phyloP scores from a whole-genome alignment of 1,284 basidiomycete genomes.

The Leccinum subspadiceum region DNA sequence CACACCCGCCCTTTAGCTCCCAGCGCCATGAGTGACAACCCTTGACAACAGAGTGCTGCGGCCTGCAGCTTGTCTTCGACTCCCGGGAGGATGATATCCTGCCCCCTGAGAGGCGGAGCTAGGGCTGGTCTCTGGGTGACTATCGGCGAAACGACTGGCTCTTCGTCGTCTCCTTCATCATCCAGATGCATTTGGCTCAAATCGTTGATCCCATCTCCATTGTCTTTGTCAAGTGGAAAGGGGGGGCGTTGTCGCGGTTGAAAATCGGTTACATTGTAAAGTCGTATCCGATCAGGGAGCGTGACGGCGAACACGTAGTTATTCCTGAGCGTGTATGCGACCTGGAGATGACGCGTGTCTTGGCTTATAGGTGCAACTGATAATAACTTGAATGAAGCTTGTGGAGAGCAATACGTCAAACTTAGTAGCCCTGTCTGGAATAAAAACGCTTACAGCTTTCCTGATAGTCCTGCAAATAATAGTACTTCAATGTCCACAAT shows the following conservation, averaged over 20 bases:
- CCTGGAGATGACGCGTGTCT: conserved; percentile 39
- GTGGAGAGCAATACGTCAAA: conserved; percentile 11
- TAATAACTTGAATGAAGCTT: conserved; percentile 64
- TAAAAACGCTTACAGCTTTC: conserved; percentile 53
- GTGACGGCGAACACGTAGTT: conserved; percentile 55
- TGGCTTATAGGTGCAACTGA: conserved; percentile 47
- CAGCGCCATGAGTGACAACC: conserved; percentile 38
- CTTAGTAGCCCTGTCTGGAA: background rate
- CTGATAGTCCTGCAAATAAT: conserved; percentile 57
- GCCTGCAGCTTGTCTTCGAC: conserved; percentile 28
- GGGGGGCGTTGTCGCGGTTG: conserved; percentile 31
- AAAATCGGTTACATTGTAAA: conserved; percentile 51
- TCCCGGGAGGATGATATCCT: conserved; percentile 21
- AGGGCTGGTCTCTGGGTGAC: conserved; percentile 6
- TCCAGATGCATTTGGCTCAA: conserved; percentile 26
- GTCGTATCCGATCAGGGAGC: conserved; percentile 39
- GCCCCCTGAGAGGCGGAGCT: conserved; percentile 22
- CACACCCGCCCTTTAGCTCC: conserved; percentile 23
- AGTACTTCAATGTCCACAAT: conserved; percentile 9
- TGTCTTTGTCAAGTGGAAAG: conserved; percentile 23
- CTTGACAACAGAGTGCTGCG: conserved; percentile 43
- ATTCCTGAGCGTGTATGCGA: conserved; percentile 44
- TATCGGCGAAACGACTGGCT: conserved; percentile 3
- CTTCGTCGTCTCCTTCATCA: conserved; percentile 31
- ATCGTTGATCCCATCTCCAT: conserved; percentile 15